Percentiles rank a stretch among this genome's conserved stretches.
Conservation (phyloP, 164 flowering plant species). For the Euptelea pleiosperma region DNA sequence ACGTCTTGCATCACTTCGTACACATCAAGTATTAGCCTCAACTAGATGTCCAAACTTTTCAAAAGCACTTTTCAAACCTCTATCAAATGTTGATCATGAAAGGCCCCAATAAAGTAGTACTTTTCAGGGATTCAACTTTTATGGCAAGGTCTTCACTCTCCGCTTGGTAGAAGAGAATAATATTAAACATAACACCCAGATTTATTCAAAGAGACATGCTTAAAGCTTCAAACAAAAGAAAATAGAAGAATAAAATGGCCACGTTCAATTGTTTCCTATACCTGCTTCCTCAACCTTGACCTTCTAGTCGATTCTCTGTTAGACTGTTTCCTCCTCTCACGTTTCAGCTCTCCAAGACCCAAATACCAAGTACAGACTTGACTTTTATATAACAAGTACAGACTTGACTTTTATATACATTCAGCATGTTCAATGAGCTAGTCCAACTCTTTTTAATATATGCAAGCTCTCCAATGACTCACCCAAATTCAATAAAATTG, state of each 20-base stretch:
- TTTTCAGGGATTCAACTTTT: conserved; percentile 14
- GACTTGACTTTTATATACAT: too few relatives aligned
- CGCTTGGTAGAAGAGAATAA: neutral
- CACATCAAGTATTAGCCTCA: too few relatives aligned
- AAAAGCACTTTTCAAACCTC: conserved; percentile 71
- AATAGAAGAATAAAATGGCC: neutral
- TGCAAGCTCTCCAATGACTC: too few relatives aligned
- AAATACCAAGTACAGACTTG: too few relatives aligned
- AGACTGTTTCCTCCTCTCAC: conserved; percentile 21
- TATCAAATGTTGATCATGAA: conserved; percentile 85
- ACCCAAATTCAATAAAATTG: too few relatives aligned
- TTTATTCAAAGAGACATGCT: neutral
- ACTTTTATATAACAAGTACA: too few relatives aligned
- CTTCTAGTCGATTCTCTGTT: conserved; percentile 22
- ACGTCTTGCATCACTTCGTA: too few relatives aligned
- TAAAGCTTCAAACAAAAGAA: neutral
- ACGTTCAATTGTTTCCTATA: neutral
- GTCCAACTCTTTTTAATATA: too few relatives aligned
- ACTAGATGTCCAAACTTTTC: conserved; percentile 82
- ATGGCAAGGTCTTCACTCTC: conserved; percentile 15
- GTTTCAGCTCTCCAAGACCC: conserved; percentile 20
- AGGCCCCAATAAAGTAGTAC: conserved; percentile 86
- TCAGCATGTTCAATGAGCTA: too few relatives aligned
- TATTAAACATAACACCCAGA: neutral
- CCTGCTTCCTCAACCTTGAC: conserved; percentile 22